A percentile compares a stretch with the other conserved stretches of the same genome.
phyloP scores from a whole-genome alignment of 495 filamentous ascomycete genomes.

The Neurospora tetrasperma region DNA sequence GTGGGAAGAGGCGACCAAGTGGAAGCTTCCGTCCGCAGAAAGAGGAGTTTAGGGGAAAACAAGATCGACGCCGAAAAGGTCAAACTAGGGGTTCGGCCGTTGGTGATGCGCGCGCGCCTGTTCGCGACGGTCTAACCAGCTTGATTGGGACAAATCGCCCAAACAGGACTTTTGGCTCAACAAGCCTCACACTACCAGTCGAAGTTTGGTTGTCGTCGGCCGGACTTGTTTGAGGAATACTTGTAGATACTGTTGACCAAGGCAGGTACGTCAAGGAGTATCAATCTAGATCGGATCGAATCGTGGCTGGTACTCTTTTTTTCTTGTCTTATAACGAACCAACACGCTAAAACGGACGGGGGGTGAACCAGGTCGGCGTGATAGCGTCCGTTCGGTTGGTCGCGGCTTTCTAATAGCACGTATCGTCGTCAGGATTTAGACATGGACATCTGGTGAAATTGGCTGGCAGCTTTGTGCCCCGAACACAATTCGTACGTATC shows the following conservation, averaged over 20 bases:
- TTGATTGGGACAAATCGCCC: background rate
- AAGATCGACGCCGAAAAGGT: background rate
- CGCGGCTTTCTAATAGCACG: background rate
- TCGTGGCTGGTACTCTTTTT: background rate
- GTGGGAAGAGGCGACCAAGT: background rate
- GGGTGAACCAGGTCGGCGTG: background rate
- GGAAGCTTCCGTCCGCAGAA: background rate
- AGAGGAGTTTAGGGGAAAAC: background rate
- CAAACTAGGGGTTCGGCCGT: background rate
- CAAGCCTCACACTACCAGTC: background rate
- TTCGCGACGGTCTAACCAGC: background rate
- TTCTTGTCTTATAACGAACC: background rate
- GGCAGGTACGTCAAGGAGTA: background rate
- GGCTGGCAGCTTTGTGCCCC: conserved; percentile 3
- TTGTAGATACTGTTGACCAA: background rate
- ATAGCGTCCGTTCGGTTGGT: background rate
- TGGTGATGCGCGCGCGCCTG: background rate
- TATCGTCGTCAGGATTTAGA: background rate
- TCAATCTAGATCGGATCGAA: background rate
- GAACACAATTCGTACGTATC: conserved; percentile 1
- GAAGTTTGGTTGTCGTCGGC: background rate
- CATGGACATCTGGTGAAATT: conserved; percentile 4
- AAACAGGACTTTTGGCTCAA: background rate
- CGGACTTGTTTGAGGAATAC: background rate
- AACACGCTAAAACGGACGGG: background rate